phyloP scores from a whole-genome alignment of 768 basidiomycete species.

The Omphalotus guepiniiformis region DNA sequence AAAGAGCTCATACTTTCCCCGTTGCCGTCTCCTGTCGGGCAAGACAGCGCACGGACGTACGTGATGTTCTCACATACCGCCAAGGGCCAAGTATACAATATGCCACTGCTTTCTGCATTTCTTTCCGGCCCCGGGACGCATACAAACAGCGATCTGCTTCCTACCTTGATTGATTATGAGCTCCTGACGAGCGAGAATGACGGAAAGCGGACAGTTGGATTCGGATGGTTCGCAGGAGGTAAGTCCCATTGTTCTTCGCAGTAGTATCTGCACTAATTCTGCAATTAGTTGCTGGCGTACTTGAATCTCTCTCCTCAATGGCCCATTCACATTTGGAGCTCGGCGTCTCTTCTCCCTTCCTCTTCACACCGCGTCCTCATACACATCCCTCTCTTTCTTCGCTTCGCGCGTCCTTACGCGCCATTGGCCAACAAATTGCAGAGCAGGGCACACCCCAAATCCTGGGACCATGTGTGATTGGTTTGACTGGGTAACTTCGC shows the following conservation, averaged over 20 bases:
- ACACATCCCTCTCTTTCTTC: conserved; percentile 55
- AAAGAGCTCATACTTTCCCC: conserved; percentile 50
- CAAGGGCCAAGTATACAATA: conserved; percentile 87
- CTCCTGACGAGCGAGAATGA: conserved; percentile 51
- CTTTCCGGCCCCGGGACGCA: conserved; percentile 21
- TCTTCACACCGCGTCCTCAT: conserved; percentile 83
- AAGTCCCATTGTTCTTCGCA: conserved; percentile 19
- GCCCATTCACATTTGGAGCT: conserved; percentile 75
- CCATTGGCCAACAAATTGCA: conserved; percentile 53
- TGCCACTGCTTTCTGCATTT: conserved; percentile 67
- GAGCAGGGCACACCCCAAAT: conserved; percentile 54
- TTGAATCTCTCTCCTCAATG: conserved; percentile 76
- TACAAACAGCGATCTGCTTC: conserved; percentile 19
- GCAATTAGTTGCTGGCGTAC: conserved; percentile 68
- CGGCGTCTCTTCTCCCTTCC: conserved; percentile 79
- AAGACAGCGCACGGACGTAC: conserved; percentile 52
- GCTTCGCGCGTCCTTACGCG: conserved; percentile 49
- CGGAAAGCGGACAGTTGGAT: conserved; percentile 80
- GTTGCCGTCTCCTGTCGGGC: conserved; percentile 18
- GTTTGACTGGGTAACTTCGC: conserved; percentile 68
- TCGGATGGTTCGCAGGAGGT: conserved; percentile 94
- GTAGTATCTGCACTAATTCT: neutral
- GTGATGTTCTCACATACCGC: conserved; percentile 92
- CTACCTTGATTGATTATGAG: conserved; percentile 81
- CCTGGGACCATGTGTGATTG: conserved; percentile 76